Base-by-base conservation (phyloP, 2,329 filamentous ascomycete species). In the Orbilia ellipsospora region DNA sequence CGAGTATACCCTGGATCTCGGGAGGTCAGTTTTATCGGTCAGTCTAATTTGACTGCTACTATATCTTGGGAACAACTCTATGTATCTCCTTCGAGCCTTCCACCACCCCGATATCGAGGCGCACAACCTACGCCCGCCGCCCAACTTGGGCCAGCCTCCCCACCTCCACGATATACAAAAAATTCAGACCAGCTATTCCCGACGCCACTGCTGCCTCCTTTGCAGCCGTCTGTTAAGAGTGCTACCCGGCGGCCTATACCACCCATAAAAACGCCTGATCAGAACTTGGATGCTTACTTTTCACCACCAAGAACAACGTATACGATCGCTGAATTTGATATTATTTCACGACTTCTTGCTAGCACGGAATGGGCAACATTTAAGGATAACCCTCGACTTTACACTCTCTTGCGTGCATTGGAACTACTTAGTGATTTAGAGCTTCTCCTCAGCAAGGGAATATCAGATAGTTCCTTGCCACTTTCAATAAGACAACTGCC, bases 381-480 rank as follows among this genome's bases (percentile, higher is more conserved):
- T 16, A 23, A 55, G 4, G 13, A 26, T 5, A 31, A 12, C 15
- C 80, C 80, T 1, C 73, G 80, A 36, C 79, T 78, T 15, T 81
- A 81, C 54, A 80, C 79, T 44, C 63, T 81, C 5, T 73, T 81
- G n/a, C 78, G 80, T 0, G 75, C 54, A 0, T 80, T 82, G 5
- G 75, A 77, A 4, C 51, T 72, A 2, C 62, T 81, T 8, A 54
- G 78, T 1, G 15, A 78, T 2, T 57, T 82, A 2, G 77, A 80
- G 8, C 42, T 44, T 12, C 70, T 81, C 23, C n/a, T 81, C 16
- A 65, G 76, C 1, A 45, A 72, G 40, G 79, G 79, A 7, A 78
- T 81, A 42, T 70, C 56, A 1, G 81, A 82, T 42, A 26, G 74
- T 50, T 81, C 75, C 74, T 80, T 82, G 48, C 81, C 81, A 6